Evolutionary conservation across 345 rosid genomes (phyloP), one percentile per base, ranked within the genome.

Genomic region (Salix arbutifolia): DNA sequence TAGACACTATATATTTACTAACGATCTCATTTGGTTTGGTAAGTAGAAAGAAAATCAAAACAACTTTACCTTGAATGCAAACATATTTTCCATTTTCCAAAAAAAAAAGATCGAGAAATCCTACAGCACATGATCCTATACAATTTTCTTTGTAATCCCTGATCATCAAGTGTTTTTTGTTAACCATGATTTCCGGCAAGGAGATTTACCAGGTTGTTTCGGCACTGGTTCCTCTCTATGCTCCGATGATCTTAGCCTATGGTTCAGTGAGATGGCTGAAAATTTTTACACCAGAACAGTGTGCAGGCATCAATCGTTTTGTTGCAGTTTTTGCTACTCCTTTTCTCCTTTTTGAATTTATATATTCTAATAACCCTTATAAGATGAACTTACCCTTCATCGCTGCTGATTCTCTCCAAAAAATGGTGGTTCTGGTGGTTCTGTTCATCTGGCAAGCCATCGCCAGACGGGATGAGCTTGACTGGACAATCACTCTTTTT

Each of bases 331-430:
- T 84, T 12, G 82, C 82, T 0, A 80, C 79, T n/a, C 86, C 84
- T 4, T 67, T 84, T 1, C 80, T 81, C 0, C 65, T 78, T 5
- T 84, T 81, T 52, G 76, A 78, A 26, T 81, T 87, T 83, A 84
- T 89, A 50, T 87, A 88, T 50, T 72, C 76, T 0, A 89, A 85
- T 72, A n/a, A 88, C 40, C 88, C 86, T 61, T 88, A 85, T 23
- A 28, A 77, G 8, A 87, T 87, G 91, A 84, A 85, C 71, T 85
- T 76, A 48, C 86, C 82, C 48, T 88, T 87, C 84, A 88, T 88
- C 64, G 90, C 90, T 10, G 91, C 91, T 0, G 91, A 88, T 12
- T 76, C 84, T 23, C 90, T 88, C 21, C 91, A 88, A 52, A 88
- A 87, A 42, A 6, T 87, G 50, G 86, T 84, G 23, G 86, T 88